Base-by-base conservation (phyloP, 2,329 filamentous ascomycete species). In the Cladophialophora bantiana region DNA sequence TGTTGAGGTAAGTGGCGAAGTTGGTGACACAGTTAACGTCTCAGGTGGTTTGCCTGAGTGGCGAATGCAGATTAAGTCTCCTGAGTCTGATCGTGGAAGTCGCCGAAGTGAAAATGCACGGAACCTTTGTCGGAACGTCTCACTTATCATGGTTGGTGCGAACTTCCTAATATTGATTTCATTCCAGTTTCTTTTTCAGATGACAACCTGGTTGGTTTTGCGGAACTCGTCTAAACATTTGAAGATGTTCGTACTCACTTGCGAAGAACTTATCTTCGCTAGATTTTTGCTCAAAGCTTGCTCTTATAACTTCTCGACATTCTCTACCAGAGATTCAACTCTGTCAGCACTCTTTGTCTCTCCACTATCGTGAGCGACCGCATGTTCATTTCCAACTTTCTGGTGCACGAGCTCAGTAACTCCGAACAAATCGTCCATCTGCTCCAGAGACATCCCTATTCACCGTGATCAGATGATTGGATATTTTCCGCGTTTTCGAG, bases 401-500 rank as follows among this genome's bases (percentile, higher is more conserved):
- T 40, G 18, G 6, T 42, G 52, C 6, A 55, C 59, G 34, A 62
- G 52, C 9, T 65, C 50, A 35, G 56, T 54, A 20, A 88, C 81
- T 54, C 87, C 87, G 74, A 90, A 89, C 15, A 90, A 80, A 71
- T 88, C 86, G 74, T 89, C 86, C 86, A 89, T 89, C 75, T 83
- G 85, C 78, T 90, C 88, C 66, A 90, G 80, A 13, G 64, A 66
- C 36, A 66, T 63, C 13, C 40, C 31, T 59, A 45, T 59, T 45
- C 31, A 48, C 9, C 26, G 58, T 59, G 4, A 12, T 48, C 15
- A 40, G 32, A 57, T 5, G 13, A 7, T 5, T 13, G 52, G 32
- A 20, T 7, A 7, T 42, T 15, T 36, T 7, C n/a, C 1, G 45
- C n/a, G 10, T 13, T 32, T 32, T 15, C 26, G 7, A 68, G 77